Base-by-base conservation (phyloP, 805 yeast genomes). In the Suhomyces emberorum region DNA sequence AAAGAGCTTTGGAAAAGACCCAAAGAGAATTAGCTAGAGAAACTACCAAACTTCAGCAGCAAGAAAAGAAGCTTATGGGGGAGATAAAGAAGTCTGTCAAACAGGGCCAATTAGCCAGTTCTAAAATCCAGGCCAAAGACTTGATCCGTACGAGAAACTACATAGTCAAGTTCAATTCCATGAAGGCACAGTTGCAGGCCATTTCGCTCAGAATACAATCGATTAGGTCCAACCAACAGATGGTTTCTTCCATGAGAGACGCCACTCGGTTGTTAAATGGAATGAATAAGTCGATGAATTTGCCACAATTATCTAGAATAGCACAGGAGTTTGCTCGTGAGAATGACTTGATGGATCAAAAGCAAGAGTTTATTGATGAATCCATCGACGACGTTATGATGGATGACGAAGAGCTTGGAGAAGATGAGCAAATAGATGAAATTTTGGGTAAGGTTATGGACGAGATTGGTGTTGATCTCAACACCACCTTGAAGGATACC, bases 331-430 rank as follows among this genome's bases (percentile, higher is more conserved):
- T 93, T 60, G 95, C 93, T 53, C 80, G 78, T 52, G 95, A 91
- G 54, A 87, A 85, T 61, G 98, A 95, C 56, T 68, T 95, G 50
- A 93, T 93, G 98, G 97, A 91, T 60, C 98, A 93, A 65, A 82
- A 95, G 54, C 98, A 95, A 61, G 99, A 95, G 59, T 87, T 95
- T 78, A 93, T 93, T 84, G 98, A 93, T 57, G 98, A 93, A 57
- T 95, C 96, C 14, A 83, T 93, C 51, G 99, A 93, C 56, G 96
- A 91, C 58, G 85, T 93, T 14, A 88, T 93, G 93, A 95, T 83
- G 36, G 88, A 82, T 52, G 69, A 63, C 18, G 61, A 54, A 24
- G 79, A 86, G 39, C 84, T 81, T 47, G 88, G 76, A 16, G 95
- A 85, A 42, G 95, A 84, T 44, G 93, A 83, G 47, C 95, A 89